Evolutionary conservation across 345 rosid genomes (phyloP).

Genomic region (Acer saccharum): DNA sequence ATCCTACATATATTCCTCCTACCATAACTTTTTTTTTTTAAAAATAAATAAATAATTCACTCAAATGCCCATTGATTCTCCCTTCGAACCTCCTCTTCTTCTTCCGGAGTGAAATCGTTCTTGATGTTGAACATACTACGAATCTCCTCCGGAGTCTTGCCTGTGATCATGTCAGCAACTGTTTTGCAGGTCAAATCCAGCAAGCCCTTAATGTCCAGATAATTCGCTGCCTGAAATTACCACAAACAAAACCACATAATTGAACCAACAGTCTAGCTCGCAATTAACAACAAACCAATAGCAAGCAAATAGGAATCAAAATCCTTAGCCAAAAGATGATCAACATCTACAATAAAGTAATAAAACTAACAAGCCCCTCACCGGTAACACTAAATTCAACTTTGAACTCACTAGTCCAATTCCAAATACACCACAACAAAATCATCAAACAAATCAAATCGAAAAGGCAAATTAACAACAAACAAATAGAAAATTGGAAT

Average conservation of each 20-base stretch:
- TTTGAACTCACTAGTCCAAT: too few species aligned
- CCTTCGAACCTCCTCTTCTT: constrained; percentile 59
- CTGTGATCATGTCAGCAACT: constrained; percentile 73
- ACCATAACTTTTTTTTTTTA: too few species aligned
- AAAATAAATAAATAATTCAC: constrained; percentile 22
- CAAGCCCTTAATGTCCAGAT: constrained; percentile 50
- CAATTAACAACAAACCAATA: too few species aligned
- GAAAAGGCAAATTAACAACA: too few species aligned
- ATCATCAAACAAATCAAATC: too few species aligned
- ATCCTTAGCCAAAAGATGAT: too few species aligned
- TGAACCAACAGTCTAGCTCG: constrained; percentile 39
- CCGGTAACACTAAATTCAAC: too few species aligned
- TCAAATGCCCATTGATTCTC: constrained; percentile 79
- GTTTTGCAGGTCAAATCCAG: constrained; percentile 65
- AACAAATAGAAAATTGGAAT: neutral
- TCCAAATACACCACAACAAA: neutral
- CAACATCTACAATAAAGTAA: too few species aligned
- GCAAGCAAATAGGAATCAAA: too few species aligned
- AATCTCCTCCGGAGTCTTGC: constrained; percentile 68
- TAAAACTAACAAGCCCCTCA: too few species aligned
- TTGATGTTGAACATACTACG: constrained; percentile 48
- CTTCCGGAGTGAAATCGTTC: constrained; percentile 44
- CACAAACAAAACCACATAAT: too few species aligned
- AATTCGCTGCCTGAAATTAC: constrained; percentile 49
- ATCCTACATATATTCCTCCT: too few species aligned